Evolutionary conservation across 2,329 filamentous ascomycete genomes (phyloP).

Genomic region (Trichoderma sp.): DNA sequence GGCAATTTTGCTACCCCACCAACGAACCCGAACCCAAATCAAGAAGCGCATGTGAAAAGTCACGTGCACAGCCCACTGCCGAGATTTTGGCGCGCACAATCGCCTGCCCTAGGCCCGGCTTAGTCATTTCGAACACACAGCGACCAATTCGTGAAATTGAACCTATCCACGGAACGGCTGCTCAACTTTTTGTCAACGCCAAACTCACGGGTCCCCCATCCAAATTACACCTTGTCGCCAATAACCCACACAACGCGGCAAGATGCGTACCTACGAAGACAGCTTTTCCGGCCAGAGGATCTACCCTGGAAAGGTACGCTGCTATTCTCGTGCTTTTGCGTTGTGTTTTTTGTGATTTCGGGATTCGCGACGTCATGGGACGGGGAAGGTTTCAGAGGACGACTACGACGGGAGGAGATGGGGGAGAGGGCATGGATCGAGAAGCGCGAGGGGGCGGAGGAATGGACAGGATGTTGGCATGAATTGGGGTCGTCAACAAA

Average conservation of each 20-base stretch:
- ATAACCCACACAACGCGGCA: slow-evolving; percentile 42
- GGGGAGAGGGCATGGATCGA: background rate
- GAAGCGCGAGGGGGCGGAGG: background rate
- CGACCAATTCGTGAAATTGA: slow-evolving; percentile 41
- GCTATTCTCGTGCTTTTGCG: slow-evolving; percentile 16
- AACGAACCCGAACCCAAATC: background rate
- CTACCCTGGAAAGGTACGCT: slow-evolving; percentile 64
- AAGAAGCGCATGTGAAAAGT: background rate
- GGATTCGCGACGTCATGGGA: slow-evolving; percentile 24
- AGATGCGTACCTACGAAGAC: slow-evolving; percentile 67
- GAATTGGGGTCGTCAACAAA: background rate
- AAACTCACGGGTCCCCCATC: slow-evolving; percentile 39
- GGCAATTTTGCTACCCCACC: background rate
- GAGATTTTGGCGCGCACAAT: slow-evolving; percentile 24
- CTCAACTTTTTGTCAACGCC: slow-evolving; percentile 37
- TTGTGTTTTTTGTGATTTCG: slow-evolving; percentile 19
- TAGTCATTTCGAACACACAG: slow-evolving; percentile 39
- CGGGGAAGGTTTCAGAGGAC: background rate
- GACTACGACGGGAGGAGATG: background rate
- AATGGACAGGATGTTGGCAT: background rate
- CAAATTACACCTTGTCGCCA: slow-evolving; percentile 41
- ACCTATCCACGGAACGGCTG: slow-evolving; percentile 28
- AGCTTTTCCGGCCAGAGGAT: slow-evolving; percentile 64
- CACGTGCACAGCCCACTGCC: slow-evolving; percentile 31
- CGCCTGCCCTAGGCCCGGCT: slow-evolving; percentile 40